Conservation (phyloP, 139 green algal genomes). For the Picochlorum sp. region DNA sequence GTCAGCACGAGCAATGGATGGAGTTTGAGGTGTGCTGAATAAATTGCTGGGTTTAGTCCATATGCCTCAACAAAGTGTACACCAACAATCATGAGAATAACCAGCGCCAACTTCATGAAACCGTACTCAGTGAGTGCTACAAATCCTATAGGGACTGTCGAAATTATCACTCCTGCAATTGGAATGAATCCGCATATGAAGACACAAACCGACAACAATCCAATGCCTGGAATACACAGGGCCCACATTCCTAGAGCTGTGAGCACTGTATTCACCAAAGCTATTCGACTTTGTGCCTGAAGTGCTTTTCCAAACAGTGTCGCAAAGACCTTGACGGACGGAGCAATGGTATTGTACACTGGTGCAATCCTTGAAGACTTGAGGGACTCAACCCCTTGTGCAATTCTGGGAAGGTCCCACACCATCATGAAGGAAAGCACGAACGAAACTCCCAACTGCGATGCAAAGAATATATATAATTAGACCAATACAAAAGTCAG, state of each 20-base stretch:
- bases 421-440: slow-evolving; percentile 89
- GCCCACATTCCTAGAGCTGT: slow-evolving; percentile 78
- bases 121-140: slow-evolving; percentile 82
- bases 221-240: slow-evolving; percentile 73
- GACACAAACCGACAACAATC: slow-evolving; percentile 82
- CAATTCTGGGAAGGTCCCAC: slow-evolving; percentile 83
- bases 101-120: slow-evolving; percentile 81
- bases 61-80: slow-evolving; percentile 86
- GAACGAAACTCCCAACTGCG: slow-evolving; percentile 76
- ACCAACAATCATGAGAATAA: slow-evolving; percentile 71
- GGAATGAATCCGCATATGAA: slow-evolving; percentile 91
- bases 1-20: slow-evolving; percentile 81
- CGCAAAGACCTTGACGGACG: slow-evolving; percentile 68
- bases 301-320: slow-evolving; percentile 83
- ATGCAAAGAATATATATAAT: neutral
- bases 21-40: slow-evolving; percentile 85
- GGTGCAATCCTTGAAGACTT: slow-evolving; percentile 50
- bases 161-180: slow-evolving; percentile 85
- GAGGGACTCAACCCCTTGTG: slow-evolving; percentile 48
- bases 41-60: slow-evolving; percentile 74
- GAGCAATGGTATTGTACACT: slow-evolving; percentile 84
- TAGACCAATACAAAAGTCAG: no score
- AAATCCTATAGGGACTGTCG: slow-evolving; percentile 78
- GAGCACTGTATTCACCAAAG: slow-evolving; percentile 82
- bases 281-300: slow-evolving; percentile 81